Evolutionary conservation across 495 filamentous ascomycete genomes (phyloP), one percentile per base, ranked within the genome.

Genomic region (Aspergillus incahuasiensis): DNA sequence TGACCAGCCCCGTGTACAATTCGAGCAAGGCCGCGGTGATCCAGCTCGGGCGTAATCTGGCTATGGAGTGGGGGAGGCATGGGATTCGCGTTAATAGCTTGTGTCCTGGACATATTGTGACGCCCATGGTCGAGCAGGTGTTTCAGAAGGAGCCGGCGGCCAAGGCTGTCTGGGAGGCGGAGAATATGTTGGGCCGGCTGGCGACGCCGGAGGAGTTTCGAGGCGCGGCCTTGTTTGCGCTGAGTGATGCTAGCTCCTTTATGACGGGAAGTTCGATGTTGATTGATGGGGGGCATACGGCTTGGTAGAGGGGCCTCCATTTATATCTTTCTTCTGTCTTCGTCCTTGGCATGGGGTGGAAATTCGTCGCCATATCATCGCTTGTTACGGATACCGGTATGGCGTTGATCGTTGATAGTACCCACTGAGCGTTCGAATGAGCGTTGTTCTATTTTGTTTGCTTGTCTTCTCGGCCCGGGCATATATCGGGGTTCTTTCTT

Each of bases 1-100:
- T 89, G 60, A 75, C 82, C 1, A 79, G 77, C 5, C 80, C 84
- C 0, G 84, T 87, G 0, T 89, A 89, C 68, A 90, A 89, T 67
- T 79, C 79, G 0, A 83, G 79, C 30, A 89, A 89, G 59, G 86
- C 86, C 0, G 85, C 85, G 0, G 83, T 89, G 1, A 79, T 87
- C 19, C 84, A 89, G 68, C 63, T 88, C 4, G 73, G 75, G 0
- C 73, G 85, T 8, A 85, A 79, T 44, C 67, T 89, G 41, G 85
- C 86, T 3, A 88, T 87, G 81, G 86, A 89, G 65, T 89, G 85
- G 86, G 84, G 80, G 6, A 74, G 75, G 6, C 78, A 83, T 18
- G 82, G 84, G 0, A 87, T 90, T 53, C 71, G 86, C 0, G 86
- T 89, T 4, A 90, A 89, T 57, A 78, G 70, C 32, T 71, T 89